Percentiles rank a stretch among this genome's conserved stretches.
Conservation (phyloP, 2,329 filamentous ascomycete species). For the Phaeosphaeria sp. region DNA sequence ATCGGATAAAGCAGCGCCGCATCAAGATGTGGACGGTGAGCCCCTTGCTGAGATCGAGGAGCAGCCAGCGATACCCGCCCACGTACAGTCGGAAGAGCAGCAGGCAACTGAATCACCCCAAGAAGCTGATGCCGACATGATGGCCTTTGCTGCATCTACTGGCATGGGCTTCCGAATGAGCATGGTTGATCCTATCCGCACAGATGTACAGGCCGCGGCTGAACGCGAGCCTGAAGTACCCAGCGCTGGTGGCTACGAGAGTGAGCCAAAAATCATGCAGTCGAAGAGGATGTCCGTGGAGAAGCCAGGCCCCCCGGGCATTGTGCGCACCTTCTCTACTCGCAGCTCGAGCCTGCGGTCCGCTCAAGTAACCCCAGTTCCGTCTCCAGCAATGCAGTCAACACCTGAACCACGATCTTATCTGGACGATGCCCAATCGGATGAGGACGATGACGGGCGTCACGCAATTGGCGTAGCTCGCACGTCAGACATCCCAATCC, state of each 20-base stretch:
- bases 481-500: slow-evolving; percentile 50
- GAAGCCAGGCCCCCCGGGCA: slow-evolving; percentile 36
- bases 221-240: slow-evolving; percentile 27
- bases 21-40: slow-evolving; percentile 4
- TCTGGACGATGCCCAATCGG: slow-evolving; percentile 34
- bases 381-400: slow-evolving; percentile 20
- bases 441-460: slow-evolving; percentile 32
- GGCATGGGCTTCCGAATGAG: slow-evolving; percentile 38
- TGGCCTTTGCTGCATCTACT: slow-evolving; percentile 42
- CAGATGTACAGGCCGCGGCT: slow-evolving; percentile 13
- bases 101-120: slow-evolving; percentile 6
- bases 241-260: slow-evolving; percentile 28
- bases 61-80: slow-evolving; percentile 20
- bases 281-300: slow-evolving; percentile 48
- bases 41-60: slow-evolving; percentile 31
- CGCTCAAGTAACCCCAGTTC: slow-evolving; percentile 23
- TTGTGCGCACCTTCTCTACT: slow-evolving; percentile 45
- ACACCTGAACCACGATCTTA: slow-evolving; percentile 33
- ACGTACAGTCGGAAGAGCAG: slow-evolving; percentile 3
- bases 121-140: slow-evolving; percentile 36
- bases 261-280: slow-evolving; percentile 38
- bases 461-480: slow-evolving; percentile 52
- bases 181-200: slow-evolving; percentile 22
- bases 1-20: neutral
- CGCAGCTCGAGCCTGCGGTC: slow-evolving; percentile 35